These are phyloP conservation scores for Scheffersomyces lignosus DNA, from an alignment of 805 yeast genomes.

Conservation along the genomic window DNA sequence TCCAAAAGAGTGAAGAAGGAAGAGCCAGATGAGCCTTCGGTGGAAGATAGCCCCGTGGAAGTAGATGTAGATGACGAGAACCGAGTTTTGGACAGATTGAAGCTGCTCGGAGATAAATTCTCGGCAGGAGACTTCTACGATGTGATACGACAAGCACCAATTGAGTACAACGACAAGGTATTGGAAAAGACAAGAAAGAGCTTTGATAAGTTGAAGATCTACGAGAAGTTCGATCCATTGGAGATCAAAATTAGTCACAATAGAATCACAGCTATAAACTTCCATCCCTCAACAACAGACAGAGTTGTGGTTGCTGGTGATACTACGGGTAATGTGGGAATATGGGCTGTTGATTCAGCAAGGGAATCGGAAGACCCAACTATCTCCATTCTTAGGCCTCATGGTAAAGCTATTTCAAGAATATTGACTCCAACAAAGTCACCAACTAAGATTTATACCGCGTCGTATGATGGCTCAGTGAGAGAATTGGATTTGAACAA, in stretches of 20 bases:
- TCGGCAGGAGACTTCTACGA: conserved; percentile 75
- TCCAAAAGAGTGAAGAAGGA: conserved; percentile 15
- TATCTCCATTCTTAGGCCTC: conserved; percentile 67
- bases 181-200: conserved; percentile 52
- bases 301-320: conserved; percentile 83
- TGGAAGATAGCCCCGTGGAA: conserved; percentile 1
- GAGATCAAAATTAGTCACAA: conserved; percentile 70
- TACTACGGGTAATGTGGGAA: conserved; percentile 79
- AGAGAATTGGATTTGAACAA: conserved; percentile 67
- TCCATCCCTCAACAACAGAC: conserved; percentile 71
- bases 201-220: conserved; percentile 51
- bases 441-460: conserved; percentile 59
- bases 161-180: conserved; percentile 33
- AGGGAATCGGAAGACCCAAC: conserved; percentile 46
- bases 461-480: conserved; percentile 88
- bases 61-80: neutral
- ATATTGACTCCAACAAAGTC: conserved; percentile 53
- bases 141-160: conserved; percentile 34
- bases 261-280: conserved; percentile 69
- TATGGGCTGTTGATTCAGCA: conserved; percentile 72
- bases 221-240: conserved; percentile 61
- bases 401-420: conserved; percentile 70
- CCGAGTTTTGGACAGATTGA: conserved; percentile 33
- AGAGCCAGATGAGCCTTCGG: conserved; percentile 13
- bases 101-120: conserved; percentile 48